phyloP scores from a whole-genome alignment of 2,329 filamentous ascomycete genomes.

The Hortaea werneckii region DNA sequence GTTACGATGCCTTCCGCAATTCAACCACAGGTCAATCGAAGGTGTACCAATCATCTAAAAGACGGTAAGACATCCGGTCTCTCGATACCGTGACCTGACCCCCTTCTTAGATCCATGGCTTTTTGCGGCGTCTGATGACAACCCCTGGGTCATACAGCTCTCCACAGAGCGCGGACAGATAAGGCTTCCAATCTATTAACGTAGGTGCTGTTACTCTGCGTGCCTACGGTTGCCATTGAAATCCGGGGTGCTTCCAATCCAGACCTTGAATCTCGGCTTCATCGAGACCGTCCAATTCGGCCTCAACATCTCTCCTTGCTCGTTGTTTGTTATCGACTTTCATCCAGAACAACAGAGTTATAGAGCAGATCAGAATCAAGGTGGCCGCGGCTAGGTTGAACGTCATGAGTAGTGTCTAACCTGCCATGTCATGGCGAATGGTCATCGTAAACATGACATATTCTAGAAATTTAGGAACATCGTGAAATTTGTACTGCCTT shows the following conservation, averaged over 20 bases:
- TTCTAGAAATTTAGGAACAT: constrained; percentile 28
- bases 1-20: no score
- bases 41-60: no score
- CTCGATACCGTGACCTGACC: no score
- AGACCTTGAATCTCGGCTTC: constrained; percentile 47
- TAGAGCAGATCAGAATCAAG: constrained; percentile 43
- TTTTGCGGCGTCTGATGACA: no score
- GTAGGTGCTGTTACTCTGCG: no score
- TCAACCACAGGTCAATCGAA: no score
- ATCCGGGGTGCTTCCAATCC: constrained; percentile 57
- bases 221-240: constrained; percentile 45
- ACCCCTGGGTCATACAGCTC: no score
- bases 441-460: constrained; percentile 48
- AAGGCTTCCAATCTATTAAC: no score
- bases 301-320: constrained; percentile 44
- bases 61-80: no score
- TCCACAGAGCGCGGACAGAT: no score
- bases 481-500: constrained; percentile 66
- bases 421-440: constrained; percentile 49
- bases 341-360: constrained; percentile 50
- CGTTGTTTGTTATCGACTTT: constrained; percentile 50
- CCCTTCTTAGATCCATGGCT: no score
- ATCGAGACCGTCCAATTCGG: constrained; percentile 45
- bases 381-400: constrained; percentile 55
- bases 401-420: no score